Conservation (phyloP, 1,284 basidiomycete species). For the Mycena sp. region DNA sequence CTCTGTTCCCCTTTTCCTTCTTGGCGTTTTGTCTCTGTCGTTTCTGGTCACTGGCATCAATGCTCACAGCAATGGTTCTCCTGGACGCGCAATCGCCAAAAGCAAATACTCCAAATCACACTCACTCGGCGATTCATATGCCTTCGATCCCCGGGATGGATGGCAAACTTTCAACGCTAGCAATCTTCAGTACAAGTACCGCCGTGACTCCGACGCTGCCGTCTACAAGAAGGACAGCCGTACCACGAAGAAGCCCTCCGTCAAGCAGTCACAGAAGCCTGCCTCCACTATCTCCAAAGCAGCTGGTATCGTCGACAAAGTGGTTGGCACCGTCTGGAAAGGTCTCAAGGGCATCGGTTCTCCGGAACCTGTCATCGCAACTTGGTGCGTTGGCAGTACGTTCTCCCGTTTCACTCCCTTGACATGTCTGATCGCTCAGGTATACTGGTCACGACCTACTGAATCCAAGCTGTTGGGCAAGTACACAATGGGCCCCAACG, state of each 20-base stretch:
- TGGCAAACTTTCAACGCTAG: slow-evolving; percentile 73
- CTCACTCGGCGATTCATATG: slow-evolving; percentile 68
- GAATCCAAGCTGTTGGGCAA: slow-evolving; percentile 83
- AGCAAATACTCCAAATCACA: slow-evolving; percentile 63
- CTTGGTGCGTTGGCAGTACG: slow-evolving; percentile 63
- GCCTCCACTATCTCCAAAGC: not conserved
- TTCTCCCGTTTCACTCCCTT: slow-evolving; percentile 6
- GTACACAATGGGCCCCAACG: slow-evolving; percentile 76
- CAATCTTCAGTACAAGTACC: slow-evolving; percentile 71
- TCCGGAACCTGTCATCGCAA: slow-evolving; percentile 67
- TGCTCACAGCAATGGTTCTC: slow-evolving; percentile 56
- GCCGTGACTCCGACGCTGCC: slow-evolving; percentile 35
- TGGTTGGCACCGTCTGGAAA: slow-evolving; percentile 44
- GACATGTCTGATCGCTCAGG: slow-evolving; percentile 50
- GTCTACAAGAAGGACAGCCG: slow-evolving; percentile 7
- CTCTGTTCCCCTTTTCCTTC: slow-evolving; percentile 10
- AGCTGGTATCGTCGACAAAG: slow-evolving; percentile 30
- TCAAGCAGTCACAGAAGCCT: not conserved
- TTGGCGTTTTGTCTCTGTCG: slow-evolving; percentile 14
- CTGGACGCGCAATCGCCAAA: slow-evolving; percentile 46
- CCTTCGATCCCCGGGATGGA: slow-evolving; percentile 72
- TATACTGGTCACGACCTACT: slow-evolving; percentile 80
- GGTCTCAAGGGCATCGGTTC: slow-evolving; percentile 64
- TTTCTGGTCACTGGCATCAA: slow-evolving; percentile 40
- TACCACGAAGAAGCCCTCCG: slow-evolving; percentile 30